phyloP scores from a whole-genome alignment of 768 basidiomycete genomes.

The Cantharellus cinnabarinus region DNA sequence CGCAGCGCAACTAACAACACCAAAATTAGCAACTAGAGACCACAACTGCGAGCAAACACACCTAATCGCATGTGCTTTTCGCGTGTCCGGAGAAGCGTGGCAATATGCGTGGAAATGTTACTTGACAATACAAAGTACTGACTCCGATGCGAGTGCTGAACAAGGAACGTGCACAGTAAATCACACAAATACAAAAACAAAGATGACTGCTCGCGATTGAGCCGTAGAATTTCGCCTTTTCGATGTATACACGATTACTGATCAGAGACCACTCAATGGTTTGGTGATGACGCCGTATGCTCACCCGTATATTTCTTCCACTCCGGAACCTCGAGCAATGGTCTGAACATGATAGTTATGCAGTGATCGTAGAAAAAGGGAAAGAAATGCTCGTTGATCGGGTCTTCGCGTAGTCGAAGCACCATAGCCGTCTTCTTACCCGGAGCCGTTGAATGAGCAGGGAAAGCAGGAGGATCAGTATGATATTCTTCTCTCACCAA shows the following conservation, averaged over 20 bases:
- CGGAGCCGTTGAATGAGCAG: slow-evolving; percentile 15
- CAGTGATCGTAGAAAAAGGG: slow-evolving; percentile 82
- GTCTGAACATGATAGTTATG: slow-evolving; percentile 57
- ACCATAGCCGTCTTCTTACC: slow-evolving; percentile 20
- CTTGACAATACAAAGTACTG: slow-evolving; percentile 78
- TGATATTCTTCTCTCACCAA: neutral
- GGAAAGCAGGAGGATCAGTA: neutral
- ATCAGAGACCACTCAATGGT: too few species aligned
- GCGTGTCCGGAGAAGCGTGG: slow-evolving; percentile 53
- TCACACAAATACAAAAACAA: slow-evolving; percentile 83
- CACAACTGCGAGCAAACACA: slow-evolving; percentile 16
- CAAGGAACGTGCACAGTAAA: slow-evolving; percentile 67
- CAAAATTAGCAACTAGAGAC: slow-evolving; percentile 6
- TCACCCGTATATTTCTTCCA: slow-evolving; percentile 31
- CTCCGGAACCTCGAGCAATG: slow-evolving; percentile 56
- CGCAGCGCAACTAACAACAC: slow-evolving; percentile 58
- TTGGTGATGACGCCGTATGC: slow-evolving; percentile 5
- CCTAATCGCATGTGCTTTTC: slow-evolving; percentile 89
- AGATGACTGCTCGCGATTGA: slow-evolving; percentile 58
- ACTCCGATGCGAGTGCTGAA: slow-evolving; percentile 80
- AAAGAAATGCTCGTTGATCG: slow-evolving; percentile 70
- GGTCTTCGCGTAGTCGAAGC: slow-evolving; percentile 34
- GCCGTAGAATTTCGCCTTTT: slow-evolving; percentile 27
- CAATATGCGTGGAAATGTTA: slow-evolving; percentile 51
- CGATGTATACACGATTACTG: slow-evolving; percentile 18